A percentile compares a stretch with the other conserved stretches of the same genome.
phyloP scores from a whole-genome alignment of 2,329 filamentous ascomycete genomes.

The Pseudogymnoascus sp. region DNA sequence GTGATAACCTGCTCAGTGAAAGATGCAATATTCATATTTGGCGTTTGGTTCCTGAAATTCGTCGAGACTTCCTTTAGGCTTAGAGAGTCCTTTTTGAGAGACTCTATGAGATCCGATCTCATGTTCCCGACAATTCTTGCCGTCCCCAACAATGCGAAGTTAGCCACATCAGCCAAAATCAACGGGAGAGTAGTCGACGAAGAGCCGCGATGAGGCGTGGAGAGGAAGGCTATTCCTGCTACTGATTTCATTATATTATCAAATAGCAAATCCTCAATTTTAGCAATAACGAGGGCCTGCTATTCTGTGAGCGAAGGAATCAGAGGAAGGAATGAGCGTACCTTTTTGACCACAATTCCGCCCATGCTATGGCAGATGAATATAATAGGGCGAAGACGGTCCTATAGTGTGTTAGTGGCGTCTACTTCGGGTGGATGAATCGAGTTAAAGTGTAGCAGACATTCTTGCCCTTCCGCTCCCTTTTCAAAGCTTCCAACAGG shows the following conservation, averaged over 20 bases:
- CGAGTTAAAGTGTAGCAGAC: background rate
- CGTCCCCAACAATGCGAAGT: background rate
- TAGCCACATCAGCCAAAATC: background rate
- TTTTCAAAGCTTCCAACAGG: constrained; percentile 14
- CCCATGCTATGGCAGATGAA: constrained; percentile 17
- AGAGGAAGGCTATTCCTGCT: constrained; percentile 7
- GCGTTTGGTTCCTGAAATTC: constrained; percentile 16
- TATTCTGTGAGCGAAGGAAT: background rate
- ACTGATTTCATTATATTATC: background rate
- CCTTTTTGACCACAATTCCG: constrained; percentile 16
- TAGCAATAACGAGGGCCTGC: constrained; percentile 13
- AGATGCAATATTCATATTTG: constrained; percentile 13
- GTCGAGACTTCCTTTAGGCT: constrained; percentile 10
- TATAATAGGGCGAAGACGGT: constrained; percentile 11
- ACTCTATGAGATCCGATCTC: constrained; percentile 11
- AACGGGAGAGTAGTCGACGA: constrained; percentile 9
- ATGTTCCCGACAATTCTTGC: background rate
- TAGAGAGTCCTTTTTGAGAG: constrained; percentile 11
- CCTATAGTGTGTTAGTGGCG: background rate
- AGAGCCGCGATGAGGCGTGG: constrained; percentile 11
- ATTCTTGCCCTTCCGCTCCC: background rate
- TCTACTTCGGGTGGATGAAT: background rate
- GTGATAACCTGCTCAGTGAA: constrained; percentile 14
- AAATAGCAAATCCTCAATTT: background rate
- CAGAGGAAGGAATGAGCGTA: background rate